A percentile compares a stretch with the other conserved stretches of the same genome.
phyloP scores from a whole-genome alignment of 345 rosid genomes.

The Dipteronia sinensis region DNA sequence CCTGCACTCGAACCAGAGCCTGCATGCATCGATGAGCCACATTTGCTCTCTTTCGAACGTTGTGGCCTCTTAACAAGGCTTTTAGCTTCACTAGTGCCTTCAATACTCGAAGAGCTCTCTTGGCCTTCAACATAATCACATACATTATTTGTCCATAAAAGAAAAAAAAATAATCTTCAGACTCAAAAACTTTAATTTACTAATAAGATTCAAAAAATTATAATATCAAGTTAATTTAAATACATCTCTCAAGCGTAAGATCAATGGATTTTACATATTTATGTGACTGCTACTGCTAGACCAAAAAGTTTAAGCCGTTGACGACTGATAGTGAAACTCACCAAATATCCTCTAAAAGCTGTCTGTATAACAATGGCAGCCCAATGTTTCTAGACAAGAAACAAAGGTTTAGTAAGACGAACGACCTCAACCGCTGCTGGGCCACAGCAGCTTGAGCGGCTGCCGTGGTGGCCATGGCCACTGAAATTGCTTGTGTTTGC shows the following conservation, averaged over 20 bases:
- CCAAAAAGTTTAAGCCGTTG: neutral
- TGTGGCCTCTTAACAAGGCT: slow-evolving; percentile 88
- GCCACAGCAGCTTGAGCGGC: slow-evolving; percentile 63
- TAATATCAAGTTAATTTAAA: neutral
- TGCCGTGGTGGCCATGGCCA: slow-evolving; percentile 54
- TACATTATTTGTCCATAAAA: neutral
- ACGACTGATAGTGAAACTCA: slow-evolving; percentile 18
- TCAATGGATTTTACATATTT: too few species aligned
- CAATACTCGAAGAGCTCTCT: slow-evolving; percentile 72
- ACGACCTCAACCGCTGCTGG: slow-evolving; percentile 60
- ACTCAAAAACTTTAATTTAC: neutral
- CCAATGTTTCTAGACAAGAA: slow-evolving; percentile 49
- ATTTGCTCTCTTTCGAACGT: slow-evolving; percentile 71
- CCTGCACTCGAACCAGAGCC: slow-evolving; percentile 70
- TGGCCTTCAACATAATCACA: slow-evolving; percentile 54
- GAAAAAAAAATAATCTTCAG: too few species aligned
- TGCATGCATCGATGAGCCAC: slow-evolving; percentile 67
- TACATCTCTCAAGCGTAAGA: too few species aligned
- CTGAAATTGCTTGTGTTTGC: slow-evolving; percentile 49
- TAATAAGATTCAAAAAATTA: too few species aligned
- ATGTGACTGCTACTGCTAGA: too few species aligned
- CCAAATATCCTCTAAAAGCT: slow-evolving; percentile 82
- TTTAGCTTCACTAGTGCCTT: slow-evolving; percentile 84
- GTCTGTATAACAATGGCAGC: slow-evolving; percentile 80
- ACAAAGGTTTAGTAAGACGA: slow-evolving; percentile 44